Evolutionary conservation across 2,329 filamentous ascomycete species (phyloP).

Genomic region (Xylariales sp.): DNA sequence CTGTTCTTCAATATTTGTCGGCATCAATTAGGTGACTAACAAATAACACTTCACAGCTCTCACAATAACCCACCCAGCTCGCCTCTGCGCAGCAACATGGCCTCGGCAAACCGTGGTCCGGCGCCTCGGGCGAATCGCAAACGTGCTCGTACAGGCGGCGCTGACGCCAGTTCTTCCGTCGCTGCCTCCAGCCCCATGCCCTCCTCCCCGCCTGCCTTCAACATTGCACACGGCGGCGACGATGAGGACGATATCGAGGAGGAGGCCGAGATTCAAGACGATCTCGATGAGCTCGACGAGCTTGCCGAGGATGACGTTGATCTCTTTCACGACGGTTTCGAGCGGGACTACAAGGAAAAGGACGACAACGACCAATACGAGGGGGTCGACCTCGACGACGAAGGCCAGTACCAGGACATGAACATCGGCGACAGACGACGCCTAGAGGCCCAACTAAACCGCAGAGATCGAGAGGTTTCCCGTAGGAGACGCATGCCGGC

Average conservation of each 20-base stretch:
- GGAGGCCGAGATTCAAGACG: conserved; percentile 66
- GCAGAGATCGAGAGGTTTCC: conserved; percentile 67
- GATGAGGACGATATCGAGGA: conserved; percentile 70
- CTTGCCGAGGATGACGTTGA: conserved; percentile 78
- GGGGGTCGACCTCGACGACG: conserved; percentile 69
- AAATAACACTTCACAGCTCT: conserved; percentile 3
- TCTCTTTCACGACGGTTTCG: conserved; percentile 69
- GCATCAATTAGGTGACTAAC: too few species aligned
- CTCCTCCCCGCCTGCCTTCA: conserved; percentile 61
- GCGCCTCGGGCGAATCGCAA: conserved; percentile 48
- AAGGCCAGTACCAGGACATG: conserved; percentile 68
- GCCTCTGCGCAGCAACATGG: conserved; percentile 74
- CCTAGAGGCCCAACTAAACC: conserved; percentile 68
- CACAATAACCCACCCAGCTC: conserved; percentile 54
- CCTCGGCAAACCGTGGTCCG: conserved; percentile 75
- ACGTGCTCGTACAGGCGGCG: conserved; percentile 46
- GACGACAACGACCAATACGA: conserved; percentile 67
- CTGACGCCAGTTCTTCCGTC: conserved; percentile 48
- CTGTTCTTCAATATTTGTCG: too few species aligned
- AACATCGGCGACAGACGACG: conserved; percentile 61
- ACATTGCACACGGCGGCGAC: conserved; percentile 62
- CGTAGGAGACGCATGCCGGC: conserved; percentile 63
- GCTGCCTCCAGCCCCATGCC: conserved; percentile 58
- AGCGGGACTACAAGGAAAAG: conserved; percentile 64
- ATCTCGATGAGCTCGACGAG: conserved; percentile 74